Evolutionary conservation across 2,329 filamentous ascomycete genomes (phyloP), one percentile per base, ranked within the genome.

Genomic region (Ilyonectria sp.): DNA sequence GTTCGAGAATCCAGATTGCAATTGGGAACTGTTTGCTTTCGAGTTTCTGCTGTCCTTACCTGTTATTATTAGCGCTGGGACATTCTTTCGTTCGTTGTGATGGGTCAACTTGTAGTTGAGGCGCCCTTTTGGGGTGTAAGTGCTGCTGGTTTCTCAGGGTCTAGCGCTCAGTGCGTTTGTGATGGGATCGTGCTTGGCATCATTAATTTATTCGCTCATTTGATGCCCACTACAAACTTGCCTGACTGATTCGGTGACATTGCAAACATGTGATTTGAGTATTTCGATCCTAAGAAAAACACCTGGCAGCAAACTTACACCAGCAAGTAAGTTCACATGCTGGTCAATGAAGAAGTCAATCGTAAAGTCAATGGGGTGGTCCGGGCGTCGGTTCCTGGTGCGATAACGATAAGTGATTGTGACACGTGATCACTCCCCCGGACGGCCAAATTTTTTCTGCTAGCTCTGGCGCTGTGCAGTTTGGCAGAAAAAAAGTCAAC

Each of bases 381-480:
- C 29, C 40, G 40, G 50, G 46, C 46, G 46, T 49, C 19, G 17
- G 43, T 19, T 33, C 6, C n/a, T n/a, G 21, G 35, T n/a, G 13
- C 52, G 66, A 68, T 68, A 69, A 61, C 57, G 63, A 65, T 65
- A 65, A 65, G 57, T 6, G 9, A 3, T 11, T 5, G 15, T 3
- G 3, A 1, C 67, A 69, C 67, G 67, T 69, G 67, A 69, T 56
- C 52, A 15, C 11, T 4, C 33, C 35, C 54, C 33, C 59, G 50
- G 52, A 60, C 35, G 31, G 35, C 64, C 46, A 62, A 65, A 60
- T 63, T 68, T 70, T 68, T 65, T 66, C 19, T 61, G 62, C 59
- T n/a, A 58, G 57, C 50, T 60, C 50, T 59, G 43, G 60, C 53
- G 50, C 50, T 35, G 9, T 35, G n/a, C 29, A 33, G 21, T 26